Evolutionary conservation across 2,329 filamentous ascomycete species (phyloP).

Genomic region (Botryotinia globosa): DNA sequence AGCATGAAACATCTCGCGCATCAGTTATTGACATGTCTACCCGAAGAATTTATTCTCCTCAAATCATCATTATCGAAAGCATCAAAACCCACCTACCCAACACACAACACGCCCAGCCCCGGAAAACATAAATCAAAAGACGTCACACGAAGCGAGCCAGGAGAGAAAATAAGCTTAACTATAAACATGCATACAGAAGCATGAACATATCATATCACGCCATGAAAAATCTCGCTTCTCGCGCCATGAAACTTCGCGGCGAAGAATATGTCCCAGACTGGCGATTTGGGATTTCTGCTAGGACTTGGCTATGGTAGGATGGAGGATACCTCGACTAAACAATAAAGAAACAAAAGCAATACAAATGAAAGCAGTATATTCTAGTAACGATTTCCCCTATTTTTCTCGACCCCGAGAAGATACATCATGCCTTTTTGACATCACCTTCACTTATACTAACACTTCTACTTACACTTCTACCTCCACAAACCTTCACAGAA

Average conservation of each 20-base stretch:
- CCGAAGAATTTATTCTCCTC: background rate
- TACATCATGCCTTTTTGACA: background rate
- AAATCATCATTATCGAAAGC: too few species aligned
- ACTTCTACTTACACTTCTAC: background rate
- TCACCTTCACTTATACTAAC: background rate
- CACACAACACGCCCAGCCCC: background rate
- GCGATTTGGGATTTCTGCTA: background rate
- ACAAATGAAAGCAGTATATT: background rate
- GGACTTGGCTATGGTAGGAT: too few species aligned
- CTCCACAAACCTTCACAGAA: background rate
- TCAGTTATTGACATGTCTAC: background rate
- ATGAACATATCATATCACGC: background rate
- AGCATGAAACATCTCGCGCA: background rate
- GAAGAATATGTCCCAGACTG: background rate
- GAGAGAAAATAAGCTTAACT: background rate
- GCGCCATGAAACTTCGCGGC: background rate
- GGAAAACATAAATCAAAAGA: background rate
- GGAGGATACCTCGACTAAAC: too few species aligned
- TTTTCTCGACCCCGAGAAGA: background rate
- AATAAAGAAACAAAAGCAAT: fast-evolving
- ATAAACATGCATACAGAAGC: background rate
- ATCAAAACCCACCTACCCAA: background rate
- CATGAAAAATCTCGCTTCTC: background rate
- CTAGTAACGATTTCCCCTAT: background rate
- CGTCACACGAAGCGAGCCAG: background rate